Evolutionary conservation across 306 rosid species (phyloP).

Genomic region (Cicer judaicum): DNA sequence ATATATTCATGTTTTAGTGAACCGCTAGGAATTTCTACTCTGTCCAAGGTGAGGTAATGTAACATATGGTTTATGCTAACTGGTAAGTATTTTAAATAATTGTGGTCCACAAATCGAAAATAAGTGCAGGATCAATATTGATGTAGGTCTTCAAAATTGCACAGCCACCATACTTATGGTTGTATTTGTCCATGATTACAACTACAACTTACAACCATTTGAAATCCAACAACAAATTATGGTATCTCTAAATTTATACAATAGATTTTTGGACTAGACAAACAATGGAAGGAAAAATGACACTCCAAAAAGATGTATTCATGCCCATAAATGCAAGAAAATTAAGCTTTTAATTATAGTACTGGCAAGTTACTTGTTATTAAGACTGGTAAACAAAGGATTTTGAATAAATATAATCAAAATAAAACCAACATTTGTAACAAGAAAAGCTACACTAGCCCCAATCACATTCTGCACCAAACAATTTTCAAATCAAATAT

Average conservation of each 20-base stretch:
- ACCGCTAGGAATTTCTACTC: no score
- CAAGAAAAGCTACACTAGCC: not conserved
- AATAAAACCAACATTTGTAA: not conserved
- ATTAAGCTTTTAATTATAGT: not conserved
- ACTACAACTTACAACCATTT: not conserved
- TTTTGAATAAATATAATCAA: not conserved
- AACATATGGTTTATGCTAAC: no score
- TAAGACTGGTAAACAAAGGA: not conserved
- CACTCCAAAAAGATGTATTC: not conserved
- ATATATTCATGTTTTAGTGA: no score
- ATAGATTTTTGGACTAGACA: not conserved
- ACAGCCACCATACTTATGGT: not conserved
- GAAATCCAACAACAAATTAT: not conserved
- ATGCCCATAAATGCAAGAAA: not conserved
- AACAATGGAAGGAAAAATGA: not conserved
- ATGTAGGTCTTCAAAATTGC: not conserved
- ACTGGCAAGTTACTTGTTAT: not conserved
- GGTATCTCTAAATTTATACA: not conserved
- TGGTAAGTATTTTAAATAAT: no score
- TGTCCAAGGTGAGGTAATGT: no score
- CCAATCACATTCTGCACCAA: not conserved
- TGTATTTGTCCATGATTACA: not conserved
- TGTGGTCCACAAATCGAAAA: no score
- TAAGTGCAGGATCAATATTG: no score
- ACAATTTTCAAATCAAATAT: not conserved